A percentile compares a stretch with the other conserved stretches of the same genome.
Conservation (phyloP, 805 yeast genomes). For the Lachancea dasiensis region DNA sequence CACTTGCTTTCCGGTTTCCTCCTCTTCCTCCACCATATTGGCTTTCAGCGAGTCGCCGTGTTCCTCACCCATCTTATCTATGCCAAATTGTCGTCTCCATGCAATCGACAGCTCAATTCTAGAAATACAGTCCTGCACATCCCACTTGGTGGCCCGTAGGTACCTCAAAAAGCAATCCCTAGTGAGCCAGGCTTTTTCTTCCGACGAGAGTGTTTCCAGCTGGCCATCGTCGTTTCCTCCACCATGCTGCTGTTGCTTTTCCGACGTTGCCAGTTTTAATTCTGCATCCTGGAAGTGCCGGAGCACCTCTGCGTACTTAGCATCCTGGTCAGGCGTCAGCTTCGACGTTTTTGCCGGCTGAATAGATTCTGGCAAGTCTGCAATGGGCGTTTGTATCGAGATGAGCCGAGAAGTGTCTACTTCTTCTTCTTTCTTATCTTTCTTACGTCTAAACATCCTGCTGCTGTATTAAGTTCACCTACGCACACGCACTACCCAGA, state of each 20-base stretch:
- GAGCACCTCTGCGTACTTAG: slow-evolving; percentile 57
- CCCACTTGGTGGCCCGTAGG: slow-evolving; percentile 92
- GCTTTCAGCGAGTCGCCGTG: slow-evolving; percentile 46
- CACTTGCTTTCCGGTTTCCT: slow-evolving; percentile 88
- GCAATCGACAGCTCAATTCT: slow-evolving; percentile 73
- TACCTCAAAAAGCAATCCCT: slow-evolving; percentile 87
- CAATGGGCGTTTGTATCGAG: slow-evolving; percentile 45
- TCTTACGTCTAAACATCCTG: slow-evolving; percentile 28
- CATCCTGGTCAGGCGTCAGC: slow-evolving; percentile 49
- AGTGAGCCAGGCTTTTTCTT: slow-evolving; percentile 89
- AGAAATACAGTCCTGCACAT: slow-evolving; percentile 56
- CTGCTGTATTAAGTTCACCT: no score
- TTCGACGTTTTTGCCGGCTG: slow-evolving; percentile 44
- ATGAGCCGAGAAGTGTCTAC: slow-evolving; percentile 27
- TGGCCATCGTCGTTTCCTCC: slow-evolving; percentile 23
- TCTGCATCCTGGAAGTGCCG: slow-evolving; percentile 54
- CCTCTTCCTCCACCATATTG: slow-evolving; percentile 54
- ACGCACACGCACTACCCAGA: no score
- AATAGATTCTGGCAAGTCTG: slow-evolving; percentile 44
- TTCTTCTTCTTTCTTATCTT: slow-evolving; percentile 21
- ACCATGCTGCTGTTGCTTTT: slow-evolving; percentile 31
- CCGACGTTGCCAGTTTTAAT: slow-evolving; percentile 45
- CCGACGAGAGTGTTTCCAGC: slow-evolving; percentile 30
- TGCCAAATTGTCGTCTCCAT: slow-evolving; percentile 95
- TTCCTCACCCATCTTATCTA: slow-evolving; percentile 42